phyloP scores from a whole-genome alignment of 805 yeast genomes.

The Kurtzmaniella fragi region DNA sequence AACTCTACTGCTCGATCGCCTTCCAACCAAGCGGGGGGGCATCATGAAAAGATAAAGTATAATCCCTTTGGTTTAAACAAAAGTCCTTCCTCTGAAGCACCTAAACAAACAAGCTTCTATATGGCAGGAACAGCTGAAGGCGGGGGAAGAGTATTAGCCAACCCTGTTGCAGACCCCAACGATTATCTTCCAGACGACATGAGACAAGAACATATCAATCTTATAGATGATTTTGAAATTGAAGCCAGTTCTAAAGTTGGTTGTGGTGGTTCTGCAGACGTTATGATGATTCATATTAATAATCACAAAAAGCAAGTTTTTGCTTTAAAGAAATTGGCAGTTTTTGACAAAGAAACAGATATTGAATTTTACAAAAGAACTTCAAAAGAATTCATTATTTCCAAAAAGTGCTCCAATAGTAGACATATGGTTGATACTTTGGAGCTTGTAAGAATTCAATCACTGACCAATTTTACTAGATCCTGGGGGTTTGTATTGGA shows the following conservation, averaged over 20 bases:
- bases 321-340: constrained; percentile 63
- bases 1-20: constrained; percentile 1
- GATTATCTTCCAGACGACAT: constrained; percentile 52
- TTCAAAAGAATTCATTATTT: constrained; percentile 57
- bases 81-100: constrained; percentile 17
- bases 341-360: constrained; percentile 58
- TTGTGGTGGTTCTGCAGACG: constrained; percentile 69
- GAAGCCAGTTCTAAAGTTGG: constrained; percentile 50
- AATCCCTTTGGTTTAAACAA: constrained; percentile 61
- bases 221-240: constrained; percentile 52
- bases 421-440: constrained; percentile 57
- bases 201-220: constrained; percentile 41
- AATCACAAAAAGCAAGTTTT: constrained; percentile 41
- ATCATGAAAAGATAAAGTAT: constrained; percentile 47
- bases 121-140: constrained; percentile 34
- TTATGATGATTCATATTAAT: constrained; percentile 38
- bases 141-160: constrained; percentile 42
- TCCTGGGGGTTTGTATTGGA: constrained; percentile 79
- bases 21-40: constrained; percentile 2
- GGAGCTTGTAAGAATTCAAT: constrained; percentile 53
- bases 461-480: constrained; percentile 48
- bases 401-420: constrained; percentile 48
- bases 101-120: constrained; percentile 24
- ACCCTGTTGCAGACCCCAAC: constrained; percentile 66
- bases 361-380: constrained; percentile 63